Evolutionary conservation across 2,329 filamentous ascomycete genomes (phyloP).

Genomic region (Albophoma yamanashiensis): DNA sequence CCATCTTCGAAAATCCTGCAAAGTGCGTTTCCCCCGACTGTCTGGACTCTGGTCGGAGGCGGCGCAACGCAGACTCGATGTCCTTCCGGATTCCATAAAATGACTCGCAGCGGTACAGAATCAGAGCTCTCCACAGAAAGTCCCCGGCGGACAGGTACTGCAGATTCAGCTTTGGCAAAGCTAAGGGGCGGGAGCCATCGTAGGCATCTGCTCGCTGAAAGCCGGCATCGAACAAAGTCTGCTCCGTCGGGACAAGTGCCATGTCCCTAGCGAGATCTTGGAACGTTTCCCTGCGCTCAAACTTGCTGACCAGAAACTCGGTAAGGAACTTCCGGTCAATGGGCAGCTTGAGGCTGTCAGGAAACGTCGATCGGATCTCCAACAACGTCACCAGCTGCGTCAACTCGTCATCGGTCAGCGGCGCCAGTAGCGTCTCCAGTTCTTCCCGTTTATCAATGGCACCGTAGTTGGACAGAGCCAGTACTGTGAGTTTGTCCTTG

Average conservation of each 20-base stretch:
- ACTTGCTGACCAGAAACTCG: constrained; percentile 63
- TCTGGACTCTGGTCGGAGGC: constrained; percentile 59
- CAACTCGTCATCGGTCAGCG: constrained; percentile 66
- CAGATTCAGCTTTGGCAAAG: constrained; percentile 87
- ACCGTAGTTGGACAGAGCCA: constrained; percentile 86
- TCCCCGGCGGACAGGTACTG: constrained; percentile 93
- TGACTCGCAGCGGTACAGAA: constrained; percentile 79
- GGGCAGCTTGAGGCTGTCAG: constrained; percentile 53
- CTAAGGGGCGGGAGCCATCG: constrained; percentile 75
- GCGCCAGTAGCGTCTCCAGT: constrained; percentile 62
- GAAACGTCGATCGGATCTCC: constrained; percentile 74
- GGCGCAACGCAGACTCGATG: constrained; percentile 70
- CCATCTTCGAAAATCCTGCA: constrained; percentile 83
- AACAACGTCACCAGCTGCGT: constrained; percentile 57
- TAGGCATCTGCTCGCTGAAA: constrained; percentile 77
- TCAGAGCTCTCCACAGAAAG: constrained; percentile 90
- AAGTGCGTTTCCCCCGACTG: constrained; percentile 61
- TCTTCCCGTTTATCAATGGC: constrained; percentile 75
- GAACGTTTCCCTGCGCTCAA: constrained; percentile 72
- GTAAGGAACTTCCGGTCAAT: constrained; percentile 53
- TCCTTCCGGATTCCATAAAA: constrained; percentile 93
- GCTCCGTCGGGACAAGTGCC: constrained; percentile 74
- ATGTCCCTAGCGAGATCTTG: constrained; percentile 66
- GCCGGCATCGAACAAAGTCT: constrained; percentile 65
- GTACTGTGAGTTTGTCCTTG: constrained; percentile 79